Evolutionary conservation across 2,329 filamentous ascomycete genomes (phyloP), one percentile per base, ranked within the genome.

Genomic region (Escovopsis sp.): DNA sequence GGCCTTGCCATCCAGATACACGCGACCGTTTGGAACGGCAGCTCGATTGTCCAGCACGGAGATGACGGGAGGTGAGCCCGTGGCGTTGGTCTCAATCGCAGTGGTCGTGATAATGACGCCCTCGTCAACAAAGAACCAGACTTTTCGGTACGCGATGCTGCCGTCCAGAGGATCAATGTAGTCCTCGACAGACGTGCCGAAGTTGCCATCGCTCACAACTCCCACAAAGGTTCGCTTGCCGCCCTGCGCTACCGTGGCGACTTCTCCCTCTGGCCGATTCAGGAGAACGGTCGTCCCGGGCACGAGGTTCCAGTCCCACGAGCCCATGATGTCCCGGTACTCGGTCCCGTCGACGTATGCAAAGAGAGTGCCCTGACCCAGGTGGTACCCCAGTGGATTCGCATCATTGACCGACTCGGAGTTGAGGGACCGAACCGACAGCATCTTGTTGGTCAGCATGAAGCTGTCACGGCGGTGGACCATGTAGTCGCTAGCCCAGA

Each of bases 401-500:
- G 50, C 51, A n/a, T 47, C 42, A 33, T 53, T 53, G 26, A 49
- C 47, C 19, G 39, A 28, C 39, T 53, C 51, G 0, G 51, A 49
- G 41, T 47, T 53, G n/a, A 43, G 26, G 4, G 48, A 50, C 3
- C 49, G 41, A 4, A 35, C 43, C 26, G 51, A 53, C 3, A 53
- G 19, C 48, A 53, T 46, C 33, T 52, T 53, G 44, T 49, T 51
- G 6, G 38, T 45, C 3, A 53, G 39, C 4, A 44, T 38, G 19
- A 49, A 53, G 10, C 39, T 34, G 2, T 43, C 26, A 1, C 45
- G 40, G 18, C 51, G 49, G 34, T 52, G 49, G 6, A 52, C 50
- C 51, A 52, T 52, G 47, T 50, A 52, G 30, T 53, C 51, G 30
- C 48, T 48, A 6, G 50, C 49, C 51, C 51, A 52, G 37, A 51